phyloP scores from a whole-genome alignment of 345 rosid species.

The Boechera divaricarpa region DNA sequence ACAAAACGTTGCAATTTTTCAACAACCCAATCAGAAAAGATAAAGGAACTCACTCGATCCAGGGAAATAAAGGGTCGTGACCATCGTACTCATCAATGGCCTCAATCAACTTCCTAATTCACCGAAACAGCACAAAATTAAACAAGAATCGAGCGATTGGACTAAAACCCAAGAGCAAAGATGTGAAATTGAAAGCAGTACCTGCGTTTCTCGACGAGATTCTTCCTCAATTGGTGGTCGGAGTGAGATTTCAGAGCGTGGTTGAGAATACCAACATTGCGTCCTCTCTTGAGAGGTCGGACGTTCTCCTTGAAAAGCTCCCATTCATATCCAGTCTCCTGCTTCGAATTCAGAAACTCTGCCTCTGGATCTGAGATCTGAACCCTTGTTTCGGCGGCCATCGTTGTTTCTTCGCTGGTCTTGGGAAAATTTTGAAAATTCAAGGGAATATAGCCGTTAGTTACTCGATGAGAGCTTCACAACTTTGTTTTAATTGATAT shows the following conservation, averaged over 20 bases:
- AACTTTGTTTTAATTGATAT: neutral
- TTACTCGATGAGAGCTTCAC: constrained; percentile 9
- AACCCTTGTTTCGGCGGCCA: constrained; percentile 49
- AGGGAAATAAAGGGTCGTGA: constrained; percentile 83
- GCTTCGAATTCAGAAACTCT: constrained; percentile 69
- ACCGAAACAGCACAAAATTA: neutral
- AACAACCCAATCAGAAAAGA: neutral
- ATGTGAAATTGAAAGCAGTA: constrained; percentile 18
- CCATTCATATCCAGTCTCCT: constrained; percentile 84
- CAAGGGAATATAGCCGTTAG: constrained; percentile 41
- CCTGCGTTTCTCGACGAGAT: constrained; percentile 75
- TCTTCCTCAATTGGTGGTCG: constrained; percentile 54
- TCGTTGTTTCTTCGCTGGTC: neutral
- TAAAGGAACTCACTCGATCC: constrained; percentile 66
- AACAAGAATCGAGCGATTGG: neutral
- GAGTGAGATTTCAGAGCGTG: constrained; percentile 73
- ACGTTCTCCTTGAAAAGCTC: constrained; percentile 93
- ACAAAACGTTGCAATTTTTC: neutral
- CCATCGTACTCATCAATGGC: constrained; percentile 79
- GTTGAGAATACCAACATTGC: constrained; percentile 70
- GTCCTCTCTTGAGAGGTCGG: constrained; percentile 85
- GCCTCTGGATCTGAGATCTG: constrained; percentile 72
- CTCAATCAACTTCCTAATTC: constrained; percentile 66
- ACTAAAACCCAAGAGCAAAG: neutral
- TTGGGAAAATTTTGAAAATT: constrained; percentile 13